Base-by-base conservation (phyloP, 805 yeast species). In the Candida ipomoeae region DNA sequence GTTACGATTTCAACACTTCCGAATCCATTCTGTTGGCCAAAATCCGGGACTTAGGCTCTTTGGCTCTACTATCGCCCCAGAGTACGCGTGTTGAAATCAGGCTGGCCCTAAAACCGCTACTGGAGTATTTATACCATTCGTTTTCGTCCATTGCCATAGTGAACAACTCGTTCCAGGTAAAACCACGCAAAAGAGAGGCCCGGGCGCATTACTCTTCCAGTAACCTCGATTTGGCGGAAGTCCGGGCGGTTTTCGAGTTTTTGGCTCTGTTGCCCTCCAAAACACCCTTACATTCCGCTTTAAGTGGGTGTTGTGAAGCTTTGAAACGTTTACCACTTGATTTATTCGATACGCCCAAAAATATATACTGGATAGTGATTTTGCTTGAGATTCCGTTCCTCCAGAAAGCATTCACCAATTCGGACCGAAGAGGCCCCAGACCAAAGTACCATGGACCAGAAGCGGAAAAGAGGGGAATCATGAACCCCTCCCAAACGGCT, bases 331-430 rank as follows among this genome's bases (percentile, higher is more conserved):
- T 69, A 5, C 59, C 66, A 26, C 82, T 65, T 0, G 69, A 73
- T 5, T 61, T 61, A 0, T 53, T 72, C 38, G 62, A 71, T 6
- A 67, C 72, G 11, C 77, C 84, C 0, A 56, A 66, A 1, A 71
- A 79, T 18, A 63, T 83, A 29, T 63, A 71, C 40, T 87, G 89
- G 85, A 57, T 88, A 1, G 65, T 88, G 15, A 80, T 88, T 3
- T 66, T 88, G 11, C 65, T 85, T 46, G 91, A 87, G 51, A 80
- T 84, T 31, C 96, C 96, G 0, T 71, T 78, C 5, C 64, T 87
- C 6, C 67, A 76, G 6, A 68, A 74, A 20, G 77, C 84, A 8
- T 57, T 73, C 47, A 66, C 82, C 3, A 64, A 74, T 41, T 66
- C 54, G 47, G 61, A 56, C 20, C 56, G 23, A 57, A 37, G 49